These are phyloP conservation scores for Candida hungchunana DNA, from an alignment of 805 yeast genomes.

Conservation along the genomic window DNA sequence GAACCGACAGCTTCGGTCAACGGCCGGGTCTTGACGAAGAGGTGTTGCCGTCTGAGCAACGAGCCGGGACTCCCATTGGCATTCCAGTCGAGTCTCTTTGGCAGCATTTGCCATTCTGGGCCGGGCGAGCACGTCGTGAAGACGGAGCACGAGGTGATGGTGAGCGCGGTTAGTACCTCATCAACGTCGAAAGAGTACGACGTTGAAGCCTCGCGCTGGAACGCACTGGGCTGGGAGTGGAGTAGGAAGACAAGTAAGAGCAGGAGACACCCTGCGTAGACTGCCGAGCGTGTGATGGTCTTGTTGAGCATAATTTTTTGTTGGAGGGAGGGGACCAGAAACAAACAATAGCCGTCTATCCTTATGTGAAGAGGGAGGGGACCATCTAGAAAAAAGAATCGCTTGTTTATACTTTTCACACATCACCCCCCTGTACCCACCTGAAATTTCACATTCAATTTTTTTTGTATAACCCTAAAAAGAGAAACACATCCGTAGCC, in stretches of 20 bases:
- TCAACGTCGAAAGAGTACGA: constrained; percentile 1
- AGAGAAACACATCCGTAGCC: too few relatives aligned
- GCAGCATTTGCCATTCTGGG: constrained; percentile 7
- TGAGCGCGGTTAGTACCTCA: constrained; percentile 11
- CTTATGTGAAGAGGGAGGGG: neutral
- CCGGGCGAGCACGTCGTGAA: constrained; percentile 7
- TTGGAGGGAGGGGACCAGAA: neutral
- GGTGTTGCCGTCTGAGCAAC: constrained; percentile 12
- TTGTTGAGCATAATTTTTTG: constrained; percentile 1
- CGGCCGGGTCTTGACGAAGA: constrained; percentile 12
- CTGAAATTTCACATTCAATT: too few relatives aligned
- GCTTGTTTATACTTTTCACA: too few relatives aligned
- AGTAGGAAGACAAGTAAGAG: neutral
- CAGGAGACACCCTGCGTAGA: constrained; percentile 1
- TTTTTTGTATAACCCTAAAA: too few relatives aligned
- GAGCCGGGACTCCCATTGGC: constrained; percentile 8
- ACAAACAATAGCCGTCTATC: neutral
- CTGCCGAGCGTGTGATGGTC: constrained; percentile 1
- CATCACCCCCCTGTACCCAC: too few relatives aligned
- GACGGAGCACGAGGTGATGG: constrained; percentile 3
- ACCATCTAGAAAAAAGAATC: neutral
- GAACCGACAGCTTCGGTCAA: constrained; percentile 5
- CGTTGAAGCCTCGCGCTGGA: neutral
- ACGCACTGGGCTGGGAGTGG: neutral
- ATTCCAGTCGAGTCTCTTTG: constrained; percentile 14